phyloP scores from a whole-genome alignment of 2,329 filamentous ascomycete genomes.

The Xylaria sp. region DNA sequence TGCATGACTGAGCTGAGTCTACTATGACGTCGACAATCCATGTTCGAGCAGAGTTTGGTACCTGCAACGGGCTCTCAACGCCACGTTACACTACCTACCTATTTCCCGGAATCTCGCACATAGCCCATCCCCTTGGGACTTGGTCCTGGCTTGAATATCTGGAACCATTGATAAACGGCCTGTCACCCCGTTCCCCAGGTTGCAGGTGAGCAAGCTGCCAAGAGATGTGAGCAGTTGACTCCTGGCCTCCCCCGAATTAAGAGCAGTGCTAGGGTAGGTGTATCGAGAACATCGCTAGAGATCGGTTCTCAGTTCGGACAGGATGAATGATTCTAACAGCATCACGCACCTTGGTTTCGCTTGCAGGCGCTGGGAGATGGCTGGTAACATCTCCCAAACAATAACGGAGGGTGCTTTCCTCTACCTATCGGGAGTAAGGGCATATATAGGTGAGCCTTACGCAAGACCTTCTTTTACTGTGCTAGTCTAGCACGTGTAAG shows the following conservation, averaged over 20 bases:
- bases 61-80: conserved; percentile 1
- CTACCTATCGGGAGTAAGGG: no score
- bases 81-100: neutral
- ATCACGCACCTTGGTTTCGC: neutral
- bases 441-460: no score
- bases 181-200: conserved; percentile 4
- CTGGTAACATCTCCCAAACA: neutral
- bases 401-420: neutral
- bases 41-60: neutral
- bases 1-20: conserved; percentile 2
- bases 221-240: conserved; percentile 11
- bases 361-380: neutral
- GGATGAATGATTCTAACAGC: neutral
- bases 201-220: neutral
- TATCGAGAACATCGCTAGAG: neutral
- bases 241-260: neutral
- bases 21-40: conserved; percentile 15
- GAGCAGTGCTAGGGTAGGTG: neutral
- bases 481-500: neutral
- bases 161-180: neutral
- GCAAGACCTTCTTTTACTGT: no score
- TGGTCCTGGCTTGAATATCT: conserved; percentile 1
- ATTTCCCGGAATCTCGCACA: neutral
- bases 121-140: conserved; percentile 16
- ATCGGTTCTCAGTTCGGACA: neutral